Percentiles rank a stretch among this genome's conserved stretches.
These are phyloP conservation scores for Thermothielavioides terrestris DNA, from an alignment of 495 filamentous ascomycete species.

Conservation along the genomic window DNA sequence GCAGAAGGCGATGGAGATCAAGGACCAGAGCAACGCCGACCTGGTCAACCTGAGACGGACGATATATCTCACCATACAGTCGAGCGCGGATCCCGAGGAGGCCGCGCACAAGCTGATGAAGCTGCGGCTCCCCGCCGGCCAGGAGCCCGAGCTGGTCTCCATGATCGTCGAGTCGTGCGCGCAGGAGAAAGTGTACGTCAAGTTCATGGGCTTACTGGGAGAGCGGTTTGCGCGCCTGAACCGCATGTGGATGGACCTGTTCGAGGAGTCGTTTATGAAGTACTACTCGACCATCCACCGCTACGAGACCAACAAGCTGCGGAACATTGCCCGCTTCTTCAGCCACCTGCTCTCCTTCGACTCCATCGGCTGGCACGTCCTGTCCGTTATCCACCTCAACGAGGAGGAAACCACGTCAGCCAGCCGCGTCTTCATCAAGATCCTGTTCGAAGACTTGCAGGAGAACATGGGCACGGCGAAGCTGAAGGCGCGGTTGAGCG, in stretches of 20 bases:
- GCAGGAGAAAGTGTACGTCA: slow-evolving; percentile 90
- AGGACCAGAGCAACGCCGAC: slow-evolving; percentile 93
- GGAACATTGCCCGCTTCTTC: slow-evolving; percentile 93
- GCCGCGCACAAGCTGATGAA: slow-evolving; percentile 92
- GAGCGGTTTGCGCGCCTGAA: slow-evolving; percentile 95
- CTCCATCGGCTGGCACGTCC: slow-evolving; percentile 82
- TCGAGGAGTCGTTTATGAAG: slow-evolving; percentile 77
- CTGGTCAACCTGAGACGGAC: slow-evolving; percentile 86
- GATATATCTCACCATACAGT: slow-evolving; percentile 97
- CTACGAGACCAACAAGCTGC: slow-evolving; percentile 85
- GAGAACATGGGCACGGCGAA: slow-evolving; percentile 79
- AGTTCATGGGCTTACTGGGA: slow-evolving; percentile 90
- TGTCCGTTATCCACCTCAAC: slow-evolving; percentile 78
- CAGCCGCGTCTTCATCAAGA: slow-evolving; percentile 96
- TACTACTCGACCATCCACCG: slow-evolving; percentile 98
- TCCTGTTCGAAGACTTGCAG: slow-evolving; percentile 85
- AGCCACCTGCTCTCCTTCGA: slow-evolving; percentile 82
- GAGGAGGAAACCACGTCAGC: slow-evolving; percentile 95
- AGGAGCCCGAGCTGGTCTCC: slow-evolving; percentile 81
- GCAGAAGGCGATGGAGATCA: slow-evolving; percentile 74
- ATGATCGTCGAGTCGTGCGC: slow-evolving; percentile 97
- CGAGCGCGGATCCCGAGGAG: slow-evolving; percentile 89
- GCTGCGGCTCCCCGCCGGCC: slow-evolving; percentile 75
- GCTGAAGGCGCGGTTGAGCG: slow-evolving; percentile 64
- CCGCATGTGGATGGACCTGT: slow-evolving; percentile 84